Conservation (phyloP, 441 rosid species). For the Dalechampia spathulata region DNA sequence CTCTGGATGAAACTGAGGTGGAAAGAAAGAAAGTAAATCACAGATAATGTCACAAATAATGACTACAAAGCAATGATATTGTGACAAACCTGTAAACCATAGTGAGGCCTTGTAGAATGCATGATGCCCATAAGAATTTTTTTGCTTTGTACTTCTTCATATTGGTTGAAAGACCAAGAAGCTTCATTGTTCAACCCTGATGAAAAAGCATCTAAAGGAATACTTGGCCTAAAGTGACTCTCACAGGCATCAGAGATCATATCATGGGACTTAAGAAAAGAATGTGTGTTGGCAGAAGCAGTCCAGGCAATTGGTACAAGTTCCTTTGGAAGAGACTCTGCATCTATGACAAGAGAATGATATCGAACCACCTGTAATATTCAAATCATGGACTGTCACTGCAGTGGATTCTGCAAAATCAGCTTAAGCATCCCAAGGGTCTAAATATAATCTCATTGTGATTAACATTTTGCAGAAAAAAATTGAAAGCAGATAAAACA, state of each 20-base stretch:
- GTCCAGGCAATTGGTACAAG: conserved; percentile 92
- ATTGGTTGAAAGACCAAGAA: conserved; percentile 24
- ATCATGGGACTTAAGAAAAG: conserved; percentile 42
- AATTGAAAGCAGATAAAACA: background rate
- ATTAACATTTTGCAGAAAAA: background rate
- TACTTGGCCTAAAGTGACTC: conserved; percentile 23
- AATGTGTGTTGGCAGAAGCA: conserved; percentile 39
- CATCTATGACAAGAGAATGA: conserved; percentile 83
- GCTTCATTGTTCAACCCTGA: conserved; percentile 24
- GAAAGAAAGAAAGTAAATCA: conserved; percentile 18
- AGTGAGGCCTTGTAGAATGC: conserved; percentile 91
- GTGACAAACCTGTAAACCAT: conserved; percentile 78
- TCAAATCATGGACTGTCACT: background rate
- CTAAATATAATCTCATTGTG: background rate
- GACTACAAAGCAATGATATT: background rate
- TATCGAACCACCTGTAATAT: conserved; percentile 78
- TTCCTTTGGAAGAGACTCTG: conserved; percentile 73
- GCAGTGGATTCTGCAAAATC: background rate
- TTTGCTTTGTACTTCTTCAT: conserved; percentile 24
- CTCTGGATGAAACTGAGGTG: conserved; percentile 88
- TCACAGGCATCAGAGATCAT: conserved; percentile 22
- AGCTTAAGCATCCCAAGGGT: background rate
- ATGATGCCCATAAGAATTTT: conserved; percentile 80
- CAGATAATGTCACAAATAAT: conserved; percentile 1
- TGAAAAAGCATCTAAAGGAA: conserved; percentile 22